Base-by-base conservation (phyloP, 208 protist species). In the Sergeia podlipaevii region DNA sequence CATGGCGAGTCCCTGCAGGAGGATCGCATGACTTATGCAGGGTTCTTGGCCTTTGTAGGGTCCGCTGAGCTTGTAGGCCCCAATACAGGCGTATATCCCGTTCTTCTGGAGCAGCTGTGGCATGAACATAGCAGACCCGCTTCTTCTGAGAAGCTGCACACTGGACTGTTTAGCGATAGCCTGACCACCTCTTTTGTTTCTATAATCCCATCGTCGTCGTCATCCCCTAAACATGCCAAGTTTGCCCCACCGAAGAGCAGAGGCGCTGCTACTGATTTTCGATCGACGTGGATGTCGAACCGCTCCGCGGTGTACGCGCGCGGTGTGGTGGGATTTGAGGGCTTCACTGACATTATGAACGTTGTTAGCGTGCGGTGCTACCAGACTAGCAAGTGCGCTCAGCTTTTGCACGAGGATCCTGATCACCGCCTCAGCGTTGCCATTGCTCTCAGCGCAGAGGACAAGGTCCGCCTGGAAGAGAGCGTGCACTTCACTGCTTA, bases 331-430 rank as follows among this genome's bases (percentile, higher is more conserved):
- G 70, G 74, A 39, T 86, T 95, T 47, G 77, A 83, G 24, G 76
- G 78, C 2, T 95, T 95, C 59, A 58, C 80, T 15, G 74, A 84
- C 54, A 84, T 95, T 39, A 95, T 95, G 80, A 91, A 90, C 38
- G 73, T 91, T 17, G 65, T 91, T 28, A 84, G 83, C 54, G 63
- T 95, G 30, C 78, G 87, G 3, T 83, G 85, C 65, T 95, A 74
- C 50, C 87, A 95, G 49, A 77, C 73, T 0, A 51, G 73, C 29
- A 58, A 65, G 4, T 79, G 65, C 51, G 44, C 44, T 4, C 46
- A 57, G 7, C 43, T 90, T 26, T 41, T 66, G 17, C 42, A 66
- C 18, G 63, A 68, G 15, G 48, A 59, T 3, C 2, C 46, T 4
- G 42, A 60, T 20, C 18, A 37, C 24, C 36, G 48, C n/a, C 44